Evolutionary conservation across 371 early-diverging fungal species (phyloP).

Genomic region (Basidiobolus meristosporus): DNA sequence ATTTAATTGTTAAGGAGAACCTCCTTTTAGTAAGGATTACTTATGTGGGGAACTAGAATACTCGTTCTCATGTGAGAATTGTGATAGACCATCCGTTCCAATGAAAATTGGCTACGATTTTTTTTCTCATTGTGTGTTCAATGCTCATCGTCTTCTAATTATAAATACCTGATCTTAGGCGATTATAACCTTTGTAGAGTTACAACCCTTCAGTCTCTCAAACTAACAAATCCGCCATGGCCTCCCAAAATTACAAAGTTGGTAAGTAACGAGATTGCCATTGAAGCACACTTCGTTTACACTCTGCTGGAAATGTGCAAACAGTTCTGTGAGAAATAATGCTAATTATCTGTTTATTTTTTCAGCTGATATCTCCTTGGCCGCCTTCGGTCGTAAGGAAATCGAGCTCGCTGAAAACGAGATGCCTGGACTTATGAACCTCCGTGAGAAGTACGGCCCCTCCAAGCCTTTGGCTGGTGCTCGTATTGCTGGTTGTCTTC

Average conservation of each 20-base stretch:
- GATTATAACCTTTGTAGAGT: neutral
- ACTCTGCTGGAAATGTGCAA: no score
- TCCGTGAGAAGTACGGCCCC: conserved; percentile 84
- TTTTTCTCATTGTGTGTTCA: neutral
- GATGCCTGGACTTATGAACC: conserved; percentile 96
- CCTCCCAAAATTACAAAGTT: conserved; percentile 4
- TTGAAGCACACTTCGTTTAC: no score
- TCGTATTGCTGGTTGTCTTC: conserved; percentile 95
- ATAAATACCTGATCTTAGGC: neutral
- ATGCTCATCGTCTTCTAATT: neutral
- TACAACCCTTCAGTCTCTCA: neutral
- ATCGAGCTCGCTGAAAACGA: conserved; percentile 90
- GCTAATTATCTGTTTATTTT: neutral
- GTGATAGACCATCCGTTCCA: no score
- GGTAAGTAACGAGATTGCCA: no score
- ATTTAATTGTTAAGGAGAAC: no score
- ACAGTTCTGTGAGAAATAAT: no score
- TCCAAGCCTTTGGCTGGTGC: conserved; percentile 87
- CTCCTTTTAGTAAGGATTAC: no score
- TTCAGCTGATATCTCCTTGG: conserved; percentile 79
- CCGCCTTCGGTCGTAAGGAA: conserved; percentile 88
- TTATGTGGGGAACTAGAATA: no score
- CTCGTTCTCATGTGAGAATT: no score
- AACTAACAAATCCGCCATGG: neutral
- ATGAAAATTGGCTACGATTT: no score